These are phyloP conservation scores for Arthrobotrys megalospora DNA, from an alignment of 2,329 filamentous ascomycete species.

Conservation along the genomic window DNA sequence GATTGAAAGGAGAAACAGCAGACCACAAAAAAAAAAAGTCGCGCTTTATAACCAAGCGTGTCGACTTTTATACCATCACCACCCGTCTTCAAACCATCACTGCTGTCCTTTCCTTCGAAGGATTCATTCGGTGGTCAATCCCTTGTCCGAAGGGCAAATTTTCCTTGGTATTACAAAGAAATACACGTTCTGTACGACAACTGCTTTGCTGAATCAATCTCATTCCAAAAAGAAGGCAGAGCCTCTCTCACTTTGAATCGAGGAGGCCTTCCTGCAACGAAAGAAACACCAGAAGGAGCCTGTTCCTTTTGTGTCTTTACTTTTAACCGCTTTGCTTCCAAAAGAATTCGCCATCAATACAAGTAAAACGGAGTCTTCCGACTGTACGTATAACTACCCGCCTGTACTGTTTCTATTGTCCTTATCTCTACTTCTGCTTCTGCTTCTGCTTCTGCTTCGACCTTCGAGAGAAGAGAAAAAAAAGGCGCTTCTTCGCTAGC, in stretches of 20 bases:
- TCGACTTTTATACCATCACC: constrained; percentile 33
- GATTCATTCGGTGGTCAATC: constrained; percentile 24
- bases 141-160: constrained; percentile 38
- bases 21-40: constrained; percentile 33
- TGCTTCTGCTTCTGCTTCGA: constrained; percentile 56
- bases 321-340: constrained; percentile 57
- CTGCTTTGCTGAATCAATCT: constrained; percentile 47
- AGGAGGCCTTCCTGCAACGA: constrained; percentile 47
- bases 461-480: constrained; percentile 36
- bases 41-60: constrained; percentile 60
- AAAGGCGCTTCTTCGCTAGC: constrained; percentile 39
- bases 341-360: constrained; percentile 40
- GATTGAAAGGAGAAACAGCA: constrained; percentile 31
- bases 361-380: constrained; percentile 48
- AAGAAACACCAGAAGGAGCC: constrained; percentile 47
- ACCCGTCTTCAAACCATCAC: constrained; percentile 11
- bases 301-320: constrained; percentile 56
- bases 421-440: constrained; percentile 48
- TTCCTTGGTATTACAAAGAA: constrained; percentile 51
- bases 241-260: constrained; percentile 59
- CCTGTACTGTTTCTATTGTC: constrained; percentile 54
- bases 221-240: constrained; percentile 34
- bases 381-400: constrained; percentile 61
- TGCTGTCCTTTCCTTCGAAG: constrained; percentile 27
- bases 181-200: constrained; percentile 60